Evolutionary conservation across 305 asterid genomes (phyloP), one percentile per base, ranked within the genome.

Genomic region (Fraxinus dipetala): DNA sequence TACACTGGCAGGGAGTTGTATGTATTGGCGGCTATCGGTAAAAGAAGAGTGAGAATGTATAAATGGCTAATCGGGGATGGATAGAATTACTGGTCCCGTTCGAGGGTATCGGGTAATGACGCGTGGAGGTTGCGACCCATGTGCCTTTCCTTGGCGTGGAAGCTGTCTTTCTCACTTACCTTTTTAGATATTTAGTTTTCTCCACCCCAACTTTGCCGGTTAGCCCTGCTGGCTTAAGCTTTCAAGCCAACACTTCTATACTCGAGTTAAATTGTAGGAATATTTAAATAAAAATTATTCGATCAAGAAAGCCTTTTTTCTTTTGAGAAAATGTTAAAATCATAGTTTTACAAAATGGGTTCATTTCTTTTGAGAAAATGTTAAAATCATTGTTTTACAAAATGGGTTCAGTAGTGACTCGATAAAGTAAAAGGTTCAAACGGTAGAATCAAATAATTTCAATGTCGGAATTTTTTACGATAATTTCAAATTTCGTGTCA

Each of bases 141-240:
- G 88, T 85, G 88, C 88, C 18, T 40, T 43, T 20, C 76, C 76
- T 77, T 78, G 82, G 78, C 86, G 40, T 83, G 77, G 83, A 79
- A 84, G 43, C 81, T 75, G 76, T 76, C 79, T 4, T 76, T 82
- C 72, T 69, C 61, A 10, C 35, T 5, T 2, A 5, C 18, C 59
- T 43, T 48, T 48, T 76, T 2, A 18, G 63, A 65, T 10, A 24
- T 63, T 63, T 56, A 35, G 38, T 34, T 34, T 6, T 59, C 1
- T 7, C 30, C 9, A 22, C 6, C 72, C 72, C 16, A 1, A 24
- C 72, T 24, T 63, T 63, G 59, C 20, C 20, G 7, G 54, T 48
- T 48, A 48, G 59, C 20, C 59, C 31, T 0, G 32, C 34, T 63
- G 72, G 72, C 34, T 63, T 26, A 4, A 11, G n/a, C n/a, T 2